phyloP scores from a whole-genome alignment of 164 flowering plant genomes.

The Aristolochia californica region DNA sequence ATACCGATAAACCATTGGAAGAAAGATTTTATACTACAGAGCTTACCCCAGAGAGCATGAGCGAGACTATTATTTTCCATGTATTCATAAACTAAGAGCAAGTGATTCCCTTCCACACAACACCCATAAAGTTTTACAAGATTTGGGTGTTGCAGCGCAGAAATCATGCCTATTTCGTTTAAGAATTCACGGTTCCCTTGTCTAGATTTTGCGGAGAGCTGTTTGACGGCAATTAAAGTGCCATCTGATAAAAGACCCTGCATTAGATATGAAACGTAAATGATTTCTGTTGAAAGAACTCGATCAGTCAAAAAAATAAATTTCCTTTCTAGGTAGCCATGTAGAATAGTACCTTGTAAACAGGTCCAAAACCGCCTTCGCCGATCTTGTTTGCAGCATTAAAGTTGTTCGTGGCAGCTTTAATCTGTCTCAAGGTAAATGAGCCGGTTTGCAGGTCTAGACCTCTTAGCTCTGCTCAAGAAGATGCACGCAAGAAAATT shows the following conservation, averaged over 20 bases:
- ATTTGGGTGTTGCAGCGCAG: constrained; percentile 52
- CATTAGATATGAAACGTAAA: neutral
- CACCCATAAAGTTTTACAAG: constrained; percentile 48
- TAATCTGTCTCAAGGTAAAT: constrained; percentile 36
- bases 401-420: constrained; percentile 40
- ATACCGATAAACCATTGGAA: neutral
- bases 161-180: constrained; percentile 54
- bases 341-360: constrained; percentile 35
- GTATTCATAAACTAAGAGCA: constrained; percentile 47
- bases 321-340: neutral
- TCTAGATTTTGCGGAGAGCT: constrained; percentile 45
- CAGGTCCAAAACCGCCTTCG: constrained; percentile 64
- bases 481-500: neutral
- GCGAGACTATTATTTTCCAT: too few species aligned
- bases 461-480: constrained; percentile 19
- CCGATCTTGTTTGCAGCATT: constrained; percentile 40
- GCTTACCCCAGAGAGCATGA: constrained; percentile 37
- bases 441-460: constrained; percentile 26
- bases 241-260: constrained; percentile 35
- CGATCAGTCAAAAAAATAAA: neutral
- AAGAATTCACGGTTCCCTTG: constrained; percentile 67
- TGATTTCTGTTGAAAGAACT: neutral
- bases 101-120: constrained; percentile 43
- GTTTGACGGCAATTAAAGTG: constrained; percentile 46
- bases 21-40: neutral